Conservation (phyloP, 306 rosid species). For the Castanea crenata region DNA sequence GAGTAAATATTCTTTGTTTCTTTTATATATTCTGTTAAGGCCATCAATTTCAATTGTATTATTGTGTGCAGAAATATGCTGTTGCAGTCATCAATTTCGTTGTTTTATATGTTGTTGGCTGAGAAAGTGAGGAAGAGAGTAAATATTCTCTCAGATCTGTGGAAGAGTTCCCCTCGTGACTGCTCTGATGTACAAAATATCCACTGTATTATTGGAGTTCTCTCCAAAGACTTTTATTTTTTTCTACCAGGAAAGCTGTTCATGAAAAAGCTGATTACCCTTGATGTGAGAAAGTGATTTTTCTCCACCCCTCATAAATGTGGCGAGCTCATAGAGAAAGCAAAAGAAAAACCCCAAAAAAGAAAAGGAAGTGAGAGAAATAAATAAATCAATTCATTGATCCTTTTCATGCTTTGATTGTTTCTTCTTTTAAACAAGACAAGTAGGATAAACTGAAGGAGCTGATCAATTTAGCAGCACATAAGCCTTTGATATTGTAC, state of each 20-base stretch:
- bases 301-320: not conserved
- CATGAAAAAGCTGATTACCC: slow-evolving; percentile 29
- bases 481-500: not conserved
- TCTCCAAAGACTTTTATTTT: slow-evolving; percentile 1
- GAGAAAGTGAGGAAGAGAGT: slow-evolving; percentile 45
- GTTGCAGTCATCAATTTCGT: slow-evolving; percentile 54
- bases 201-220: slow-evolving; percentile 67
- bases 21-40: slow-evolving; percentile 29
- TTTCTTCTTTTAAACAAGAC: slow-evolving; percentile 41
- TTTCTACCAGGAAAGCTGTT: slow-evolving; percentile 19
- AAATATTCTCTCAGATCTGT: slow-evolving; percentile 65
- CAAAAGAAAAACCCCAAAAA: slow-evolving; percentile 29
- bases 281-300: not conserved
- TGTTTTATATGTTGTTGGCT: slow-evolving; percentile 79
- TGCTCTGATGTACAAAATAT: slow-evolving; percentile 56
- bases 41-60: slow-evolving; percentile 52
- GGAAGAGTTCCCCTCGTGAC: slow-evolving; percentile 70
- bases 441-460: slow-evolving; percentile 25
- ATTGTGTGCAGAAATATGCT: slow-evolving; percentile 61
- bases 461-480: slow-evolving; percentile 30
- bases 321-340: not conserved
- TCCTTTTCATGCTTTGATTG: slow-evolving; percentile 40
- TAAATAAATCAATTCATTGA: slow-evolving; percentile 25
- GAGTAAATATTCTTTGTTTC: slow-evolving; percentile 13
- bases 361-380: slow-evolving; percentile 22